Base-by-base conservation (phyloP, 1,284 basidiomycete genomes). In the Leccinum variabile region DNA sequence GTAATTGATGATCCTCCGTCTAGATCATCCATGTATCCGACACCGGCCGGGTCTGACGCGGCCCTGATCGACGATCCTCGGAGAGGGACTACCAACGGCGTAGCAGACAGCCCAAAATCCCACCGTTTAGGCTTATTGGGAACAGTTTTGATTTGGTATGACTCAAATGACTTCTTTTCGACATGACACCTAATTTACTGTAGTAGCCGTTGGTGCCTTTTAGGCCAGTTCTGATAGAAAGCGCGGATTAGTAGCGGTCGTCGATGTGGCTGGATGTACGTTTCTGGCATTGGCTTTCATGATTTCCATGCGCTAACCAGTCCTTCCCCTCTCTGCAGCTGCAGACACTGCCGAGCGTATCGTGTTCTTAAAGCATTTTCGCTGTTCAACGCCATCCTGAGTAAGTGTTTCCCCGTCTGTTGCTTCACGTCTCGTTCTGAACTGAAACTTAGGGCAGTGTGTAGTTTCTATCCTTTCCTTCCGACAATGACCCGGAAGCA, bases 311-410 rank as follows among this genome's bases (percentile, higher is more conserved):
- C 41, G 16, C 54, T 35, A 46, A 64, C 44, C 33, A 53, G 25
- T 30, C 46, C 1, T 37, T 22, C 18, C 28, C 85, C 83, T 84
- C 71, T 88, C 82, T 75, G 90, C 79, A 76, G 89, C 35, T 37
- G 35, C 35, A 77, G 78, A 89, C 79, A 72, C 35, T 92, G 88
- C 72, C 91, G 91, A 66, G 90, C 91, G 79, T 92, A 92, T 72
- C 84, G 86, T 44, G 90, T 91, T 30, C 78, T 92, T 57, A 88
- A 87, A 76, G 84, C 86, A 18, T 92, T 92, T 75, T 85, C 91
- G 11, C 76, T 92, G 62, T 84, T 92, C 73, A 92, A 92, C 70
- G 84, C 87, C 60, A 81, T 82, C 59, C 80, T 92, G 14, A 78
- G 90, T 88, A 73, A 65, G 86, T 30, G 30, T 30, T 78, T 16